These are phyloP conservation scores for Lachnellula subtilissima DNA, from an alignment of 2,329 filamentous ascomycete species.

Conservation along the genomic window DNA sequence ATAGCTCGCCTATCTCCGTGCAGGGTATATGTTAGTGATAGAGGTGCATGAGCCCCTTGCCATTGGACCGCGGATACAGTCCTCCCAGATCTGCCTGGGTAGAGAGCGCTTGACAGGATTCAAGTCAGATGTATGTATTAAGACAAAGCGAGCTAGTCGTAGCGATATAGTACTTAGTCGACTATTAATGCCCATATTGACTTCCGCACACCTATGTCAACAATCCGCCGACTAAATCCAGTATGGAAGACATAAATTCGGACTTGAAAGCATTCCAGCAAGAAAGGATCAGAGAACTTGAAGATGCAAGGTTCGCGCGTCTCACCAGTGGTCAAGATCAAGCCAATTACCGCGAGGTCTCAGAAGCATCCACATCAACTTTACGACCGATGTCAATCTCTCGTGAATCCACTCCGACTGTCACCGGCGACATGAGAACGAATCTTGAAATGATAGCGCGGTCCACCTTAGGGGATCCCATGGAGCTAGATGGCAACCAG, in stretches of 20 bases:
- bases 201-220: neutral
- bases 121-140: no score
- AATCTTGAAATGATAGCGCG: neutral
- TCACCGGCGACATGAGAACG: neutral
- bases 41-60: no score
- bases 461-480: neutral
- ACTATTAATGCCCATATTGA: neutral
- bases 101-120: no score
- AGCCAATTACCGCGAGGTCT: neutral
- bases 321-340: neutral
- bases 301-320: neutral
- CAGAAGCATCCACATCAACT: constrained; percentile 1
- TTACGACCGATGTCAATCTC: neutral
- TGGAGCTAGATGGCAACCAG: neutral
- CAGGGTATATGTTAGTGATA: no score
- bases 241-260: neutral
- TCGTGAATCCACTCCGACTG: neutral
- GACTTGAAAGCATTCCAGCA: neutral
- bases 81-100: no score
- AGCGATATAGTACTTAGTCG: no score
- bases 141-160: no score
- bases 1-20: no score
- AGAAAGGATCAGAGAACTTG: neutral
- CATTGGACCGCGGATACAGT: no score
- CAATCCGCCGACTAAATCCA: neutral